These are phyloP conservation scores for Lumnitzera littorea DNA, from an alignment of 345 rosid species.

Conservation along the genomic window DNA sequence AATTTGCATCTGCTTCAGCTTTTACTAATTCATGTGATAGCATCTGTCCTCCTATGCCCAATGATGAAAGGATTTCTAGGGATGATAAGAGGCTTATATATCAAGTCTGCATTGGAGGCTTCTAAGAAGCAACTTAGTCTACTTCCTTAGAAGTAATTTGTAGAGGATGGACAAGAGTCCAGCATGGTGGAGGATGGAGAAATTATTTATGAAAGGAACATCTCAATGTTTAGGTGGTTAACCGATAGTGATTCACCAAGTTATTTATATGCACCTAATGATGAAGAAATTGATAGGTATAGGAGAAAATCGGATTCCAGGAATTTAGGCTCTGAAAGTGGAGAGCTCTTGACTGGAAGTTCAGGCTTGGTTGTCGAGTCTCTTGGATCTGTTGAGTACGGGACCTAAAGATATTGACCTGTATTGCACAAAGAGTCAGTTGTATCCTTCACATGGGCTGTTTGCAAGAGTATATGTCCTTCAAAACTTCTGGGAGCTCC, in stretches of 20 bases:
- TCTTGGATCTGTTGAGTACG: slow-evolving; percentile 15
- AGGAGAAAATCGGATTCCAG: slow-evolving; percentile 3
- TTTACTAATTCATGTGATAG: no score
- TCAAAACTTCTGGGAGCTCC: slow-evolving; percentile 58
- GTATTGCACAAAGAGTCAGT: slow-evolving; percentile 57
- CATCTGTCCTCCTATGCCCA: no score
- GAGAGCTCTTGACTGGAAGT: slow-evolving; percentile 29
- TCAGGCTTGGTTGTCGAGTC: slow-evolving; percentile 20
- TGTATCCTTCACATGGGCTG: slow-evolving; percentile 76
- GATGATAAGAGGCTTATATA: no score
- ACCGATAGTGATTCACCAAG: slow-evolving; percentile 29
- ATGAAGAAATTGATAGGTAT: slow-evolving; percentile 9
- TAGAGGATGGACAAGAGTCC: slow-evolving; percentile 20
- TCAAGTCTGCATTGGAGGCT: no score
- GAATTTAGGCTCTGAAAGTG: slow-evolving; percentile 32
- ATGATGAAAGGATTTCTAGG: no score
- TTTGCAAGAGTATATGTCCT: slow-evolving; percentile 60
- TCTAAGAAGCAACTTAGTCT: slow-evolving; percentile 1
- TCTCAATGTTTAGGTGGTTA: slow-evolving; percentile 65
- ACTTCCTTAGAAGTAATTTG: slow-evolving; percentile 5
- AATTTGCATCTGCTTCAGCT: no score
- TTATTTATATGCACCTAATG: slow-evolving; percentile 12
- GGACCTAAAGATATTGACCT: slow-evolving; percentile 16
- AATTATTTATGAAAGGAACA: slow-evolving; percentile 23
- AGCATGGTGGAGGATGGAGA: slow-evolving; percentile 34